These are phyloP conservation scores for Ammopiptanthus mongolicus DNA, from an alignment of 306 rosid species.

Conservation along the genomic window DNA sequence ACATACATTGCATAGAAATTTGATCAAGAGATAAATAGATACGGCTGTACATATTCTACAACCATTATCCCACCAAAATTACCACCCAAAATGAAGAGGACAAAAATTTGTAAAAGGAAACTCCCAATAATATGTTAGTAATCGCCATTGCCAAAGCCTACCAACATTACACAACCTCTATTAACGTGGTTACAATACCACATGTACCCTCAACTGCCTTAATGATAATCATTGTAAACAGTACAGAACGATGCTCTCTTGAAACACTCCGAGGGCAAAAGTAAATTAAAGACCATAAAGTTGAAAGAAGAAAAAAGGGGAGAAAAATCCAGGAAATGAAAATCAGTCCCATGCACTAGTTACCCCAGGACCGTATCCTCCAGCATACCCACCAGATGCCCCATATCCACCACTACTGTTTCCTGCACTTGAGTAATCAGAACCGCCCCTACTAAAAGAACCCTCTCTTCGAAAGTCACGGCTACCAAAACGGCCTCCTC, in stretches of 20 bases:
- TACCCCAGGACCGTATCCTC: conserved; percentile 69
- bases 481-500: conserved; percentile 83
- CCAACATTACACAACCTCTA: conserved; percentile 49
- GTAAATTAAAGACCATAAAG: conserved; percentile 25
- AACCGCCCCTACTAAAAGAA: conserved; percentile 55
- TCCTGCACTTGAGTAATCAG: conserved; percentile 59
- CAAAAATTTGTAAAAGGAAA: conserved; percentile 32
- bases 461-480: conserved; percentile 76
- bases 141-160: conserved; percentile 43
- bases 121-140: conserved; percentile 57
- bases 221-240: conserved; percentile 16
- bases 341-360: conserved; percentile 78
- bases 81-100: conserved; percentile 29
- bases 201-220: conserved; percentile 25
- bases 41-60: conserved; percentile 45
- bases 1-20: conserved; percentile 41
- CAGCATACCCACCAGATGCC: conserved; percentile 51
- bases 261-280: conserved; percentile 33
- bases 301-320: conserved; percentile 11
- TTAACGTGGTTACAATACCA: conserved; percentile 42
- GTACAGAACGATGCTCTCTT: conserved; percentile 25
- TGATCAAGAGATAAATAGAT: conserved; percentile 38
- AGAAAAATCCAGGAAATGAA: conserved; percentile 10
- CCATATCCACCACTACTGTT: conserved; percentile 59
- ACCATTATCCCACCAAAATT: conserved; percentile 39